These are phyloP conservation scores for Phytopythium sindhum DNA, from an alignment of 352 stramenopile genomes.

Conservation along the genomic window DNA sequence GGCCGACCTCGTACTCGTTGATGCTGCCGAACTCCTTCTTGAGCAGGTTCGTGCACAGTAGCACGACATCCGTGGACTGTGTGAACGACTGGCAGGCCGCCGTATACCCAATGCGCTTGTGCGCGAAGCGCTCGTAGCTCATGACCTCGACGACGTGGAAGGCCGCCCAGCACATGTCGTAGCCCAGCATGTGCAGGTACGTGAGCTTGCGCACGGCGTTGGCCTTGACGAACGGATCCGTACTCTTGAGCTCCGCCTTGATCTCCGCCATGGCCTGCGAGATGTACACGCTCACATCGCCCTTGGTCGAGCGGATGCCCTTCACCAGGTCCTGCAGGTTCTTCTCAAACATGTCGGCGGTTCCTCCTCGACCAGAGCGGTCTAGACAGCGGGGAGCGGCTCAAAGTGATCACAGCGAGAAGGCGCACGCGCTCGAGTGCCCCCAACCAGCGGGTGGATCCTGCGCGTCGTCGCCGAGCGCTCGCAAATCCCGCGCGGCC, in stretches of 20 bases:
- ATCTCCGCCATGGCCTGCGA: slow-evolving; percentile 97
- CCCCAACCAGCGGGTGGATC: neutral
- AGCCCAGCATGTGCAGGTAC: slow-evolving; percentile 97
- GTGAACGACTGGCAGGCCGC: slow-evolving; percentile 95
- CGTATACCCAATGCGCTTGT: slow-evolving; percentile 97
- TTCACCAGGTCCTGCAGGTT: slow-evolving; percentile 98
- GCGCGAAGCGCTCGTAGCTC: slow-evolving; percentile 92
- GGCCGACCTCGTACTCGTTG: slow-evolving; percentile 95
- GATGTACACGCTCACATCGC: slow-evolving; percentile 96
- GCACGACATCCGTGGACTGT: slow-evolving; percentile 96
- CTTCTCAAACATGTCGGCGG: slow-evolving; percentile 96
- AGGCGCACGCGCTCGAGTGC: neutral
- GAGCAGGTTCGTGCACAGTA: slow-evolving; percentile 98
- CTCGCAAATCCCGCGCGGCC: neutral
- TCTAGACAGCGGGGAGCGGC: neutral
- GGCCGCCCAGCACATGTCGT: slow-evolving; percentile 97
- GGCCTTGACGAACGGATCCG: slow-evolving; percentile 96
- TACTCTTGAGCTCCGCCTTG: slow-evolving; percentile 96
- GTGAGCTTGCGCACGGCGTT: slow-evolving; percentile 97
- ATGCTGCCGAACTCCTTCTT: slow-evolving; percentile 95
- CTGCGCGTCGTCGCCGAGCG: neutral
- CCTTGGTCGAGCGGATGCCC: slow-evolving; percentile 96
- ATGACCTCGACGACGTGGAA: slow-evolving; percentile 99
- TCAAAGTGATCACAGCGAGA: neutral
- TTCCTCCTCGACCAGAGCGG: neutral